Evolutionary conservation across 2,329 filamentous ascomycete genomes (phyloP).

Genomic region (Diplodia corticola): DNA sequence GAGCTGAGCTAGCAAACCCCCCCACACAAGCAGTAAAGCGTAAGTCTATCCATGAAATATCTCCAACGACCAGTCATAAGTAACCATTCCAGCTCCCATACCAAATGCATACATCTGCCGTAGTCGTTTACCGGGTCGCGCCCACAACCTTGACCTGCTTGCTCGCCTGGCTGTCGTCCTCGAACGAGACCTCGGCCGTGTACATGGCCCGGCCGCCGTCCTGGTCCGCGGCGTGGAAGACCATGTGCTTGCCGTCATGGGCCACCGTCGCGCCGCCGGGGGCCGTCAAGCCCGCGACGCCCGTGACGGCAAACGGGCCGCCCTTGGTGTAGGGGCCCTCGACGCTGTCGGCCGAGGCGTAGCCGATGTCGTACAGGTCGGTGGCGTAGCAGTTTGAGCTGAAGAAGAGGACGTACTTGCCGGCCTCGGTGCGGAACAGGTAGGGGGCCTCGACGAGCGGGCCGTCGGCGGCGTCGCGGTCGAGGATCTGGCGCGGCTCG

Average conservation of each 20-base stretch:
- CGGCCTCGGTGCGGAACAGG: slow-evolving; percentile 49
- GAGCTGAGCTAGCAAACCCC: not conserved
- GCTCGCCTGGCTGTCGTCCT: not conserved
- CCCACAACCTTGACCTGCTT: slow-evolving; percentile 6
- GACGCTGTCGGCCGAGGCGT: slow-evolving; percentile 49
- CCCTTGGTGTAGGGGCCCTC: slow-evolving; percentile 28
- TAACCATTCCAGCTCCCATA: slow-evolving; percentile 17
- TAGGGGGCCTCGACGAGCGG: slow-evolving; percentile 64
- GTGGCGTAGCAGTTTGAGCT: slow-evolving; percentile 61
- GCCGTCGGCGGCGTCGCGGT: slow-evolving; percentile 49
- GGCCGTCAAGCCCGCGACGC: slow-evolving; percentile 22
- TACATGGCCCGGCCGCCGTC: slow-evolving; percentile 12
- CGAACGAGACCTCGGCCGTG: slow-evolving; percentile 9
- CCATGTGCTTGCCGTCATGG: slow-evolving; percentile 19
- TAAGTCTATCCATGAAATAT: not conserved
- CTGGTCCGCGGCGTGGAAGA: slow-evolving; percentile 13
- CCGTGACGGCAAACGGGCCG: slow-evolving; percentile 22
- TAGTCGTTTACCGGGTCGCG: not conserved
- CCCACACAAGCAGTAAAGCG: not conserved
- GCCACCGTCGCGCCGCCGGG: slow-evolving; percentile 25
- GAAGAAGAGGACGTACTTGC: slow-evolving; percentile 62
- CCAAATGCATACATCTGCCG: no score
- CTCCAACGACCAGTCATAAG: not conserved
- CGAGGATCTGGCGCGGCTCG: slow-evolving; percentile 49
- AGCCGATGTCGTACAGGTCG: slow-evolving; percentile 59